Base-by-base conservation (phyloP, 108 stramenopile genomes). In the Stephanodiscus minutulus region DNA sequence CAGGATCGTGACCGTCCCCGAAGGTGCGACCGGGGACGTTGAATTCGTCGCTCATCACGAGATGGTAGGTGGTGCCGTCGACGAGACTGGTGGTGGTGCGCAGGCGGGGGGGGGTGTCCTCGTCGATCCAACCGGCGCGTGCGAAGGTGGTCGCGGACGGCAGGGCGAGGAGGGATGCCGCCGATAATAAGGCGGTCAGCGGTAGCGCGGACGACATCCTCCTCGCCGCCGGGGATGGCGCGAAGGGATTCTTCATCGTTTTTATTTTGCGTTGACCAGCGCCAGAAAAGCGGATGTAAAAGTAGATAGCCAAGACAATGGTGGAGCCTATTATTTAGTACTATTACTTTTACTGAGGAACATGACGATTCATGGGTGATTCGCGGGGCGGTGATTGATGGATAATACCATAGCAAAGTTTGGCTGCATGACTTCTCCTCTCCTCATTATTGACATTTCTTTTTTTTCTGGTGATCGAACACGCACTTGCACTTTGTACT, bases 31-130 rank as follows among this genome's bases (percentile, higher is more conserved):
- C 74, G 33, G 85, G 87, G 58, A 86, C 81, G 66, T 92, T 91
- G 82, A 95, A 95, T 83, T 95, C 93, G 64, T 95, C 93, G 10
- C 88, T 89, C 93, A 95, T 95, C 27, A 93, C 90, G 54, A 94
- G 80, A 21, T 88, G 66, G 64, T 94, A 94, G 11, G 63, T 75
- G 3, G 88, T 68, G 15, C 88, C 88, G 68, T 94, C 93, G 60
- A 94, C 68, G 27, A 90, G 72, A 10, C 87, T 88, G 52, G 36
- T 85, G 18, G 93, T 94, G 17, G 88, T 90, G 70, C 80, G 78
- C 41, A 77, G 82, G 20, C 77, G 65, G 11, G 77, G 5, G 24
- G 92, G 92, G n/a, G 92, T 93, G 71, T 93, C 89, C 47, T 83
- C 80, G 66, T 93, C 92, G 65, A 93, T 84, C 70, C 80, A 76